Base-by-base conservation (phyloP, 805 yeast genomes). In the Candida pseudoglaebosa region DNA sequence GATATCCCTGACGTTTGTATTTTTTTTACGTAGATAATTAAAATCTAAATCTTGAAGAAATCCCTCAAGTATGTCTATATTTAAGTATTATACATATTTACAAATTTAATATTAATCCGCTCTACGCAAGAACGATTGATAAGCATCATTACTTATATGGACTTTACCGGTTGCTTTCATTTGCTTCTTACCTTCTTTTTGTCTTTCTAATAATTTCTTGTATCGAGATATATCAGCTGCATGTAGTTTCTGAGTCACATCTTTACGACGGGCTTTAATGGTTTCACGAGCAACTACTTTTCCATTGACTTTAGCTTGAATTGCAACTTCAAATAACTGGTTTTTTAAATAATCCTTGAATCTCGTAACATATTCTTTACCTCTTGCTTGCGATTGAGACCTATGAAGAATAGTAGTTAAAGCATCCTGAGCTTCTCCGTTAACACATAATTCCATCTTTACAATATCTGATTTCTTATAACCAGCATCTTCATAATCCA, bases 401-500 rank as follows among this genome's bases (percentile, higher is more conserved):
- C 75, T 65, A 55, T 93, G 99, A 82, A 91, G 76, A 3, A 91
- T 90, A 37, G 85, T 90, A 0, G 97, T 87, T 36, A 91, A 70
- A 0, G 98, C 98, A 65, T 91, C 99, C 26, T 91, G 84, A 15
- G 95, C 78, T 32, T 70, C 77, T 2, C 96, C 96, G 57, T 91
- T 93, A 4, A 91, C 95, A 40, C 91, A 68, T 32, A 93, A 70
- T 56, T 91, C 97, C 65, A 91, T 65, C 54, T 91, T 93, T 24
- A 86, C 89, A 16, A 91, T 78, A 53, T 86, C 89, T 1, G 95
- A 78, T 24, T 77, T 74, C 47, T 68, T 73, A 62, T 89, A 91
- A 0, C 98, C 99, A 4, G 84, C 80, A 54, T 91, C 98, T 50
- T 93, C 97, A 54, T 91, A 91, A 62, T 91, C 98, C 38, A 91